Base-by-base conservation (phyloP, 371 early-diverging fungal genomes). In the Lichtheimia ramosa region DNA sequence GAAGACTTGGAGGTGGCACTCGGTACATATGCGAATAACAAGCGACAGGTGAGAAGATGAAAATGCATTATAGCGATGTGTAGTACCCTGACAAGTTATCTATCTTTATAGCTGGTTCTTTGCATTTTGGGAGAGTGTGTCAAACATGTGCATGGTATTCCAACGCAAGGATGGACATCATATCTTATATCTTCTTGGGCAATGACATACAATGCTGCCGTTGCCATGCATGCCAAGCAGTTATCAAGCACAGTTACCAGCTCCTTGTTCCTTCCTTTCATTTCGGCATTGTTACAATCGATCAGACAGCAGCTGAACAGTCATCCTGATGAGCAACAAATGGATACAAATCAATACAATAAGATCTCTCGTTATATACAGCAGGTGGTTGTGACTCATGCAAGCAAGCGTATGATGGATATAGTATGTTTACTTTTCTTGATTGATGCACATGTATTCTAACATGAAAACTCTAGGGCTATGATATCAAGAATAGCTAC, bases 91-190 rank as follows among this genome's bases (percentile, higher is more conserved):
- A 18, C 39, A 5, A 25, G n/a, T 25, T 25, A 5, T 10, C 16
- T 39, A 8, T 18, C 14, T 39, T 1, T 39, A 13, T 43, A 55
- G 56, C 13, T 25, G 2, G 23, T 55, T n/a, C 13, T 43, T 7
- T 55, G 56, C 41, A 15, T 55, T 25, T 15, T 55, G 43, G 20
- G 27, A 43, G 56, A 55, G 14, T 43, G 56, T 16, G 24, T 55
- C n/a, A 55, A 55, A 5, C 56, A 55, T 55, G 41, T 43, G 4
- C 43, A 55, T n/a, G 24, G 56, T 15, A 10, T 55, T n/a, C 56
- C 56, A 8, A 13, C 16, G 13, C 23, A 55, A 43, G 56, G 56
- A 43, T 55, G 56, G 56, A 55, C 56, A 5, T 40, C 56, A 0
- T 15, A 41, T 25, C 8, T 24, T 3, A 43, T 55, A 20, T 55